Conservation (phyloP, 352 stramenopile species). For the Phytophthora europaea region DNA sequence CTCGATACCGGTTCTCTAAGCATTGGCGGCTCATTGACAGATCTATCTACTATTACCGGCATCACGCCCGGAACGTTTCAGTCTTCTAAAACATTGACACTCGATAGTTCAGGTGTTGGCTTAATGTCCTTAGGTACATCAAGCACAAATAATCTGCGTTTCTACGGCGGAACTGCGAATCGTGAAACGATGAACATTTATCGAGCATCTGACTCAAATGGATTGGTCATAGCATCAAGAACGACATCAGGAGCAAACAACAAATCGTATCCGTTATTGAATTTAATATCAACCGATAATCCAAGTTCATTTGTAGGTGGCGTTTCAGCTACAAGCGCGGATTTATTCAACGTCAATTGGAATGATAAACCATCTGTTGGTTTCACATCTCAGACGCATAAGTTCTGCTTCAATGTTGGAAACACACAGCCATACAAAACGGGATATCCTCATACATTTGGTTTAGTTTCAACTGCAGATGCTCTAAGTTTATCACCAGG, state of each 20-base stretch:
- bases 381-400: constrained; percentile 32
- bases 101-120: constrained; percentile 15
- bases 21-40: neutral
- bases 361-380: constrained; percentile 26
- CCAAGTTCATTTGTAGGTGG: constrained; percentile 24
- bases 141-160: constrained; percentile 21
- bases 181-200: constrained; percentile 29
- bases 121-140: constrained; percentile 13
- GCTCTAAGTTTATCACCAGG: neutral
- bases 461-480: constrained; percentile 1
- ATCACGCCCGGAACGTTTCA: constrained; percentile 16
- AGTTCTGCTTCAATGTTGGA: constrained; percentile 34
- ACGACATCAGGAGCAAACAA: constrained; percentile 24
- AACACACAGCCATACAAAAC: constrained; percentile 25
- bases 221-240: constrained; percentile 27
- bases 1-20: neutral
- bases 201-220: constrained; percentile 20
- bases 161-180: constrained; percentile 16
- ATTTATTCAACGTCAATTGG: constrained; percentile 30
- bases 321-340: constrained; percentile 23
- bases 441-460: constrained; percentile 27
- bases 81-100: constrained; percentile 19
- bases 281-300: constrained; percentile 29
- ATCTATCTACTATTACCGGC: neutral
- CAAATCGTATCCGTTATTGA: constrained; percentile 19